These are phyloP conservation scores for Ophiognomonia clavigignenti-juglandacearum DNA, from an alignment of 2,329 filamentous ascomycete genomes.

Conservation along the genomic window DNA sequence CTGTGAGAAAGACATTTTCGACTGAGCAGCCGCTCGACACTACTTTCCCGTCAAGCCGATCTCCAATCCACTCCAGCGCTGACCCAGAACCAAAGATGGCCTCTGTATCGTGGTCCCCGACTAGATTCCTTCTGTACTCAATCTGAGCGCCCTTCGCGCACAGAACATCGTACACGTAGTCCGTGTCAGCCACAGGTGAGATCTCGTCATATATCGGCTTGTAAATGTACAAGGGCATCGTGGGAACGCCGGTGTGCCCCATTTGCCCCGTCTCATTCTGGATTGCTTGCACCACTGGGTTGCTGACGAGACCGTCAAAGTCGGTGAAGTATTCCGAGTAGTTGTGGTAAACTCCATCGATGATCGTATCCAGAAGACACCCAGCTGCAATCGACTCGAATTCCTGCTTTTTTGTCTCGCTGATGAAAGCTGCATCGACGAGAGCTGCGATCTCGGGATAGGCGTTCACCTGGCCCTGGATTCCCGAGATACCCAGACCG, in stretches of 20 bases:
- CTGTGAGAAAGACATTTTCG: not conserved
- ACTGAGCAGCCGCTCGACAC: not conserved
- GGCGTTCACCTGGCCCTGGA: not conserved
- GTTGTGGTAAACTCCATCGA: not conserved
- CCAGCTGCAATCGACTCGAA: not conserved
- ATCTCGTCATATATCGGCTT: not conserved
- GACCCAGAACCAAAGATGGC: not conserved
- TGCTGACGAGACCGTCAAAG: not conserved
- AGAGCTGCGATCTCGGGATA: not conserved
- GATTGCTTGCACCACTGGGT: not conserved
- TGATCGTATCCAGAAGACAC: not conserved
- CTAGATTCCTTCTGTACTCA: not conserved
- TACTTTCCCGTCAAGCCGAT: not conserved
- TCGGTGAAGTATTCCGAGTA: not conserved
- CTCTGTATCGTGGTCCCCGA: not conserved
- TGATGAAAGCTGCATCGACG: not conserved
- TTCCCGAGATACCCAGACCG: not conserved
- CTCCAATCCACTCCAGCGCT: not conserved
- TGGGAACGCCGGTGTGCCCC: not conserved
- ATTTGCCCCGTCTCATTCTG: not conserved
- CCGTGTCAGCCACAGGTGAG: not conserved
- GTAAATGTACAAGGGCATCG: not conserved
- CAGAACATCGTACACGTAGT: not conserved
- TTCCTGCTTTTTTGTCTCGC: not conserved
- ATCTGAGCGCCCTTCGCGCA: not conserved